Base-by-base conservation (phyloP, 2,329 filamentous ascomycete species). In the Aspergillus tamarii region DNA sequence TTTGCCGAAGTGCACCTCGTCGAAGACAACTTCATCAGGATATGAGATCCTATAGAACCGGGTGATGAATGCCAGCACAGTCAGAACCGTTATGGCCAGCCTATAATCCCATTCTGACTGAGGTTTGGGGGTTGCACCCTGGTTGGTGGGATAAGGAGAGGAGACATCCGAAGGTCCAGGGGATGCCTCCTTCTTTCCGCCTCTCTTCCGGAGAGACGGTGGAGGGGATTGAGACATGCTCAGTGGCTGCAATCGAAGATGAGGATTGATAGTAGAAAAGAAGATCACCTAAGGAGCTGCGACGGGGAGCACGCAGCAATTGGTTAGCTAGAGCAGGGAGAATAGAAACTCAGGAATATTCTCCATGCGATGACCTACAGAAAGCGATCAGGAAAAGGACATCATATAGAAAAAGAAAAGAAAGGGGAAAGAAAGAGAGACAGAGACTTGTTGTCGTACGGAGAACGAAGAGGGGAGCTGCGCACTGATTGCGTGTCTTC, bases 1-100 rank as follows among this genome's bases (percentile, higher is more conserved):
- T 91, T 99, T 99, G 83, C 95, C 95, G 80, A 99, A 99, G 82
- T 99, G 95, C 63, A 99, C 95, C 81, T 99, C 95, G 76, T 99
- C 95, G 76, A 99, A 99, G 57, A 99, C 95, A 61, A 99, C 95
- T 83, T 98, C 91, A 76, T 96, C 90, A 19, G 95, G 95, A 80
- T 97, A 94, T 77, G 87, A 92, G 77, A 99, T 97, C 67, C 93
- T 94, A 88, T 91, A 98, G 84, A 99, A 99, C 66, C 95, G 87
- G 55, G 95, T 98, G 66, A 93, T 75, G 75, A 99, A 98, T 57
- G 93, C 94, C 69, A 97, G 82, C 32, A 88, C 73, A 2, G 94
- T 98, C 75, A 97, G 89, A 70, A 97, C 76, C 36, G 81, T 79
- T 64, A 97, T 86, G 66, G 88, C 91, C 68, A 95, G 79, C 84